Conservation (phyloP, 345 rosid species). For the Leavenworthia alabamica region DNA sequence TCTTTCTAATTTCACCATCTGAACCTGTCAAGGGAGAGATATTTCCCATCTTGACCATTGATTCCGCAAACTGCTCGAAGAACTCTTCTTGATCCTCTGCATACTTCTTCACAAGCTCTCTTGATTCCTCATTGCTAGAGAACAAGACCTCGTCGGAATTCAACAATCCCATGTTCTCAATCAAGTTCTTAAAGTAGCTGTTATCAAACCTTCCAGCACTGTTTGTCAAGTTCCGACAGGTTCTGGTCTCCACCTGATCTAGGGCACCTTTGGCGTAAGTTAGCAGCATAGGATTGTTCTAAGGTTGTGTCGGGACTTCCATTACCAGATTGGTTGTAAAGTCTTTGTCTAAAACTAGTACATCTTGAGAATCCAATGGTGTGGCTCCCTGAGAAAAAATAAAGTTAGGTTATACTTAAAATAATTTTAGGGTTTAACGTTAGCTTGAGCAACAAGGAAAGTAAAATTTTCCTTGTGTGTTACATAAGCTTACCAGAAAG, state of each 20-base stretch:
- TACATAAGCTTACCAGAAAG: conserved; percentile 54
- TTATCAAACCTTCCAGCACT: conserved; percentile 68
- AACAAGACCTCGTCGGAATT: conserved; percentile 76
- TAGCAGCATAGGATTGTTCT: conserved; percentile 48
- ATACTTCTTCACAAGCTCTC: conserved; percentile 60
- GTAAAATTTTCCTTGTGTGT: not conserved
- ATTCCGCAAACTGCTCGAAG: conserved; percentile 67
- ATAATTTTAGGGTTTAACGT: not conserved
- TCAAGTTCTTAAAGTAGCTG: conserved; percentile 69
- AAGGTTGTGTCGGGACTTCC: conserved; percentile 66
- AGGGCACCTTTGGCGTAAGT: conserved; percentile 45
- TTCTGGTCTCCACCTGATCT: conserved; percentile 59
- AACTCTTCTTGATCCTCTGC: conserved; percentile 57
- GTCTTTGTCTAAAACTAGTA: conserved; percentile 83
- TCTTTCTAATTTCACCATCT: conserved; percentile 67
- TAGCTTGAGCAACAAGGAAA: conserved; percentile 4
- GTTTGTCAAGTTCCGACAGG: conserved; percentile 57
- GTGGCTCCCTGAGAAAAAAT: conserved; percentile 62
- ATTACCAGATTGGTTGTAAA: conserved; percentile 73
- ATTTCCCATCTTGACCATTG: conserved; percentile 85
- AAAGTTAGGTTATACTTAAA: not conserved
- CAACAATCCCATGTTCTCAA: conserved; percentile 64
- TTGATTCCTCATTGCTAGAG: conserved; percentile 47
- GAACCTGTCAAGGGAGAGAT: conserved; percentile 79
- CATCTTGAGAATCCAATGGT: conserved; percentile 79